Base-by-base conservation (phyloP, 257 asterid genomes). In the Mitragyna speciosa region DNA sequence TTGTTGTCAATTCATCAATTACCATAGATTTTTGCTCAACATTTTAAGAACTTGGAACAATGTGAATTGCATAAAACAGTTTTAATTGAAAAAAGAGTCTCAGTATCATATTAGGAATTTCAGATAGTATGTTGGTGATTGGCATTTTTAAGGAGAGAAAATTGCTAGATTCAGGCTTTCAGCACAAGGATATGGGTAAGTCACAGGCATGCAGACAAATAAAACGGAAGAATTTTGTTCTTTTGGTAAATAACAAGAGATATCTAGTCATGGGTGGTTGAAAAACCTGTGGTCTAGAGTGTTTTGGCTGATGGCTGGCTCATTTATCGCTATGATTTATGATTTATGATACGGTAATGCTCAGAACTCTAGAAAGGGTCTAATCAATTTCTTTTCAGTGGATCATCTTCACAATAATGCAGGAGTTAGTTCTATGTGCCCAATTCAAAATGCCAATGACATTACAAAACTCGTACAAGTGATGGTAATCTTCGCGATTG, bases 361-460 rank as follows among this genome's bases (percentile, higher is more conserved):
- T 2, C 6, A 4, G 63, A 56, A 17, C 12, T 17, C 7, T 47
- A 9, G 6, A 22, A 39, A 52, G 58, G 26, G n/a, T 47, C 58
- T 45, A 59, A 43, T 77, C 43, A 11, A 52, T 76, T 16, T 36
- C 19, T 43, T 73, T 70, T 82, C 85, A 89, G 97, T 90, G 95
- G 95, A 89, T 86, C 95, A 92, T 85, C 83, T 92, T 58, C 88
- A 88, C 15, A 92, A 89, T 51, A 90, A 92, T 51, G 92, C 90
- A 22, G 92, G 97, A 56, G 75, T 92, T 45, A 2, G 47, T 5
- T 81, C 89, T 0, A 78, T 84, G 9, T 87, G 90, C 6, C 76
- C 87, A 47, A 78, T 87, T 5, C 86, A 92, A 15, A 89, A 88
- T 66, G 84, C 85, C 10, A 80, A 89, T 41, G 83, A 87, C 78